Base-by-base conservation (phyloP, 495 filamentous ascomycete species). In the Mycothermus thermophilus region DNA sequence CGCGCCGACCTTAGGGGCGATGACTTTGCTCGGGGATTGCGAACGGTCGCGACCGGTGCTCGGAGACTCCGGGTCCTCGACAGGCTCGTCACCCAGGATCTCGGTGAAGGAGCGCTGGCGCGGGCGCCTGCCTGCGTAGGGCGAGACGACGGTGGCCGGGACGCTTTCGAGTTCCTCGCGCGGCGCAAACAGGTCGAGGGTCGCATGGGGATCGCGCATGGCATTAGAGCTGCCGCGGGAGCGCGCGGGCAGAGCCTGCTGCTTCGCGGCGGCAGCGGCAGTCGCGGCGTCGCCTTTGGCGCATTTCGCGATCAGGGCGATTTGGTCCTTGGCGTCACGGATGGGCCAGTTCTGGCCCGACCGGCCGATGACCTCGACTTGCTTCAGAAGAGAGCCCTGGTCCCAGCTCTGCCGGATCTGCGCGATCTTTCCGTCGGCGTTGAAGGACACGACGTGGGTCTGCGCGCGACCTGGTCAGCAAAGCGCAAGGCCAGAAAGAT, bases 341-440 rank as follows among this genome's bases (percentile, higher is more conserved):
- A 97, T 88, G 13, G 90, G 90, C 90, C 90, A 97, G 51, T 80
- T 83, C 48, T 77, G 80, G 29, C 80, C 83, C 17, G 81, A 77
- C 44, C 74, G 72, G 37, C 90, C 90, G 58, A 97, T 96, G 20
- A 94, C 77, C 45, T 93, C 86, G 34, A 95, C 73, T 52, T 88
- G 79, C 59, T 90, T 96, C 40, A 97, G 68, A 7, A 96, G 71
- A 34, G 83, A 83, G 17, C 75, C 87, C 58, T 96, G 92, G 53
- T 97, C 90, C 90, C 90, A 97, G 55, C 79, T 80, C 39, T 87
- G 74, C 35, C 86, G 79, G 44, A 94, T 78, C 48, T 83, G 80
- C 42, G 69, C 58, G 55, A 97, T 93, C 54, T 83, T 79, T 42
- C 76, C 69, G 26, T 79, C 50, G 26, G 58, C 42, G 50, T 92